Evolutionary conservation across 2,329 filamentous ascomycete genomes (phyloP).

Genomic region (Colletotrichum chlorophyti): DNA sequence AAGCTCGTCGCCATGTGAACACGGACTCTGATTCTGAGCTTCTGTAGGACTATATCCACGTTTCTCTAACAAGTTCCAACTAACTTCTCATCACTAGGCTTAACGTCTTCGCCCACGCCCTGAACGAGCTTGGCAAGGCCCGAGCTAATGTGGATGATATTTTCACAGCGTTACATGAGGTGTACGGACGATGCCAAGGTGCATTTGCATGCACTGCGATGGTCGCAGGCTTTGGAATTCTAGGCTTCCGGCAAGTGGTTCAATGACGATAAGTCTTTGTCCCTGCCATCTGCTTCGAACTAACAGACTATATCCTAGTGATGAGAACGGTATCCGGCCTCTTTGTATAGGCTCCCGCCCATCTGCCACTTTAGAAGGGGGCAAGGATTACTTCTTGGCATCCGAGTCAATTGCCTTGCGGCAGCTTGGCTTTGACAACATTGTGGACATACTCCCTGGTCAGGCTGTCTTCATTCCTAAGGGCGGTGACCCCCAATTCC

Average conservation of each 20-base stretch:
- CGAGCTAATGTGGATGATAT: slow-evolving; percentile 81
- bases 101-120: slow-evolving; percentile 85
- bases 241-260: slow-evolving; percentile 68
- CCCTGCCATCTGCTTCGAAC: neutral
- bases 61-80: slow-evolving; percentile 44
- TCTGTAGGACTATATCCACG: neutral
- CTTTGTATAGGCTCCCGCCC: slow-evolving; percentile 79
- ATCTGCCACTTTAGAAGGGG: slow-evolving; percentile 66
- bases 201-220: slow-evolving; percentile 84
- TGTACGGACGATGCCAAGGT: slow-evolving; percentile 77
- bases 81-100: slow-evolving; percentile 49
- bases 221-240: slow-evolving; percentile 81
- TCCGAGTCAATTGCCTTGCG: slow-evolving; percentile 86
- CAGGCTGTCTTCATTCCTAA: slow-evolving; percentile 88
- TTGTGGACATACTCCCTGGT: slow-evolving; percentile 80
- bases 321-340: slow-evolving; percentile 76
- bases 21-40: no score
- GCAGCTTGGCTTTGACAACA: slow-evolving; percentile 80
- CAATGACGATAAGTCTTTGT: neutral
- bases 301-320: slow-evolving; percentile 27
- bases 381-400: slow-evolving; percentile 87
- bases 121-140: slow-evolving; percentile 81
- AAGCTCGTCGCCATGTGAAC: no score
- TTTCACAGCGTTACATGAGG: slow-evolving; percentile 73
- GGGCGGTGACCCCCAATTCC: slow-evolving; percentile 74